Evolutionary conservation across 2,329 filamentous ascomycete species (phyloP).

Genomic region (Curvularia verruculosa): DNA sequence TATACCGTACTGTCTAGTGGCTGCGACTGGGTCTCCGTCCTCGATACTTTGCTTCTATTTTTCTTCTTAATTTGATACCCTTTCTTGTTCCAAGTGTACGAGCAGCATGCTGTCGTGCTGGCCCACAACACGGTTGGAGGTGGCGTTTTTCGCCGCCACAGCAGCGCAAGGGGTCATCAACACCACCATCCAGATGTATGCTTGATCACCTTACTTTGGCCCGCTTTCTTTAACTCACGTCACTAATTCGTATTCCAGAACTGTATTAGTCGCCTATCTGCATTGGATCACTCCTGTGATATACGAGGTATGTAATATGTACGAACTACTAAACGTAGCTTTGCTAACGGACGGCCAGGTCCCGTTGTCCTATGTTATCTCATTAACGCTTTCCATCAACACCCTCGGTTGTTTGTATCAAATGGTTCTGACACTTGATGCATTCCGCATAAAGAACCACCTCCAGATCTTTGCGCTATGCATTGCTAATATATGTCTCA

Average conservation of each 20-base stretch:
- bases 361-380: conserved; percentile 22
- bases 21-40: not conserved
- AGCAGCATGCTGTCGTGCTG: conserved; percentile 6
- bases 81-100: not conserved
- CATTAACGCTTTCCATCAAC: conserved; percentile 23
- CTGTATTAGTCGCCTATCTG: conserved; percentile 23
- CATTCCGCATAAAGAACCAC: conserved; percentile 32
- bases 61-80: not conserved
- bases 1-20: not conserved
- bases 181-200: conserved; percentile 25
- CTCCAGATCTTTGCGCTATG: conserved; percentile 31
- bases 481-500: conserved; percentile 27
- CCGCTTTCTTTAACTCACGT: not conserved
- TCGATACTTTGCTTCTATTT: not conserved
- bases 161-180: conserved; percentile 20
- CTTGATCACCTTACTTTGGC: not conserved
- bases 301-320: conserved; percentile 12
- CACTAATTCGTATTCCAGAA: conserved; percentile 7
- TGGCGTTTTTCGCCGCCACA: conserved; percentile 22
- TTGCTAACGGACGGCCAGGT: conserved; percentile 10
- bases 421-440: conserved; percentile 29
- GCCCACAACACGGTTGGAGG: conserved; percentile 19
- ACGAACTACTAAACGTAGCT: not conserved
- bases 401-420: conserved; percentile 30
- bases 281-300: conserved; percentile 24